These are phyloP conservation scores for Primulina tabacum DNA, from an alignment of 257 asterid species.

Conservation along the genomic window DNA sequence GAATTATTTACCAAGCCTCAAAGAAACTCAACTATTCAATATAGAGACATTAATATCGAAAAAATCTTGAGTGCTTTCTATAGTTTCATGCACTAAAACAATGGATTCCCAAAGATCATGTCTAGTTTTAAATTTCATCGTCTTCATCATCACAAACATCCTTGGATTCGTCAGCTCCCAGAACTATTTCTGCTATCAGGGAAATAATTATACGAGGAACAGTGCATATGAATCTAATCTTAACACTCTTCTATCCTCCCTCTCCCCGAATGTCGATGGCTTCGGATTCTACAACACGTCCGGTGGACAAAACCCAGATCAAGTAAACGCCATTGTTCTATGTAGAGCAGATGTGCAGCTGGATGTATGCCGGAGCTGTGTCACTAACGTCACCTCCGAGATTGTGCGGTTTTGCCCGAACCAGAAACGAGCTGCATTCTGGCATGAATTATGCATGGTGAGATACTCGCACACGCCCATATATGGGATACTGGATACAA, in stretches of 20 bases:
- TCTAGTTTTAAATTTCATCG: no score
- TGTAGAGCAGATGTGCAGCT: neutral
- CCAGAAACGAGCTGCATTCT: neutral
- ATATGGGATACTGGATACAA: neutral
- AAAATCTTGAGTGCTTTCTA: neutral
- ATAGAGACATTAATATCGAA: no score
- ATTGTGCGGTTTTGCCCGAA: neutral
- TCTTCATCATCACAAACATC: neutral
- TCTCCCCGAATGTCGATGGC: neutral
- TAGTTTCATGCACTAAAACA: neutral
- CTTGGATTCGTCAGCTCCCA: neutral
- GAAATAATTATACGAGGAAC: neutral
- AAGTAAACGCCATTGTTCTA: neutral
- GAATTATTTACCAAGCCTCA: neutral
- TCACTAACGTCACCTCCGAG: neutral
- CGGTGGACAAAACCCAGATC: neutral
- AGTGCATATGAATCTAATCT: neutral
- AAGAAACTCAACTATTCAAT: no score
- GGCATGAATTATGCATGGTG: neutral
- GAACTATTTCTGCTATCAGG: neutral
- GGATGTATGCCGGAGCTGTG: neutral
- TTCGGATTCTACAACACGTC: constrained; percentile 6
- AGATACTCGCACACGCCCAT: neutral
- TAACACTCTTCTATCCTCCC: neutral
- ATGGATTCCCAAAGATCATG: neutral